These are phyloP conservation scores for sweet orange (Citrus sinensis) DNA, from an alignment of 345 rosid genomes.

Conservation along the genomic window DVS_A1.0 CM039169.1:32454001-32454500, in stretches of 20 bases:
- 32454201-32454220: constrained; percentile 5
- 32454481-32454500: neutral
- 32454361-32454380: neutral
- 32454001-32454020: constrained; percentile 45
- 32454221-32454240: constrained; percentile 4
- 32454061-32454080: constrained; percentile 41
- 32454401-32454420: neutral
- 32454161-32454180: constrained; percentile 50
- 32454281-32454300: neutral
- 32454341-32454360: neutral
- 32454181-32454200: constrained; percentile 37
- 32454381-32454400: neutral
- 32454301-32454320: too few relatives aligned
- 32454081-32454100: constrained; percentile 50
- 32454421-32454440: neutral
- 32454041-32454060: constrained; percentile 44
- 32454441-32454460: neutral
- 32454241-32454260: neutral
- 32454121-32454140: constrained; percentile 44
- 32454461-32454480: neutral
- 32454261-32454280: neutral
- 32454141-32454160: constrained; percentile 38
- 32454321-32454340: neutral
- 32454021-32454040: constrained; percentile 47
- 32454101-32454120: constrained; percentile 37